Conservation (phyloP, 345 rosid genomes). For the Hibiscus tridactylites region DNA sequence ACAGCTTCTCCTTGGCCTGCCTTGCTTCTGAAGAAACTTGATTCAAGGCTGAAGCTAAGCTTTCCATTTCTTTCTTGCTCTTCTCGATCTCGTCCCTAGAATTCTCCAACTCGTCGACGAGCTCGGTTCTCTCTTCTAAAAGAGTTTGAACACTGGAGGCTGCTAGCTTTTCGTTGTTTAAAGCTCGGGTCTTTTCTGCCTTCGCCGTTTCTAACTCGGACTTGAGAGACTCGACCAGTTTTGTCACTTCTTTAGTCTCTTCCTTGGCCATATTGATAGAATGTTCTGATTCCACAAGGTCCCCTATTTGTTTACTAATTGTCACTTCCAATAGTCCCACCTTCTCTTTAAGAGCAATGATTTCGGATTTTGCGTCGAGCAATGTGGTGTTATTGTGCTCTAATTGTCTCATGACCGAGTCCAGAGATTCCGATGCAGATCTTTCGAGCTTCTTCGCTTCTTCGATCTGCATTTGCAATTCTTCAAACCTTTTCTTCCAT, state of each 20-base stretch:
- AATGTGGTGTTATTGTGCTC: slow-evolving; percentile 58
- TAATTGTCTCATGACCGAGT: slow-evolving; percentile 71
- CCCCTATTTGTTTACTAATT: slow-evolving; percentile 48
- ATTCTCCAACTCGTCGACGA: slow-evolving; percentile 56
- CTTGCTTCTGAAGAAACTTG: slow-evolving; percentile 90
- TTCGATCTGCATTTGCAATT: slow-evolving; percentile 44
- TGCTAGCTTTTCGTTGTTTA: slow-evolving; percentile 69
- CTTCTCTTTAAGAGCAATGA: slow-evolving; percentile 53
- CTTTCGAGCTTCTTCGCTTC: slow-evolving; percentile 72
- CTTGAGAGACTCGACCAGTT: slow-evolving; percentile 43
- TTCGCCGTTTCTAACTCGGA: slow-evolving; percentile 43
- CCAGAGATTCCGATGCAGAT: slow-evolving; percentile 74
- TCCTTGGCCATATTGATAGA: slow-evolving; percentile 32
- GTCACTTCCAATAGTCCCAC: slow-evolving; percentile 69
- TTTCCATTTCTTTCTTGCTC: slow-evolving; percentile 97
- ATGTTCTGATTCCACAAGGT: slow-evolving; percentile 52
- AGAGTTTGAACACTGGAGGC: slow-evolving; percentile 59
- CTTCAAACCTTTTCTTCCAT: slow-evolving; percentile 56
- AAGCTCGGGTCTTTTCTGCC: slow-evolving; percentile 67
- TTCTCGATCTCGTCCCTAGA: slow-evolving; percentile 79
- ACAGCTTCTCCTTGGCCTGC: slow-evolving; percentile 75
- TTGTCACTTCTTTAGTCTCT: slow-evolving; percentile 38
- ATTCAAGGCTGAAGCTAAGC: slow-evolving; percentile 83
- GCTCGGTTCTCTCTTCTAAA: slow-evolving; percentile 65
- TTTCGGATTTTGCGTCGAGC: slow-evolving; percentile 62